A percentile compares a stretch with the other conserved stretches of the same genome.
These are phyloP conservation scores for Irpex sp. DNA, from an alignment of 1,284 basidiomycete species.

Conservation along the genomic window DNA sequence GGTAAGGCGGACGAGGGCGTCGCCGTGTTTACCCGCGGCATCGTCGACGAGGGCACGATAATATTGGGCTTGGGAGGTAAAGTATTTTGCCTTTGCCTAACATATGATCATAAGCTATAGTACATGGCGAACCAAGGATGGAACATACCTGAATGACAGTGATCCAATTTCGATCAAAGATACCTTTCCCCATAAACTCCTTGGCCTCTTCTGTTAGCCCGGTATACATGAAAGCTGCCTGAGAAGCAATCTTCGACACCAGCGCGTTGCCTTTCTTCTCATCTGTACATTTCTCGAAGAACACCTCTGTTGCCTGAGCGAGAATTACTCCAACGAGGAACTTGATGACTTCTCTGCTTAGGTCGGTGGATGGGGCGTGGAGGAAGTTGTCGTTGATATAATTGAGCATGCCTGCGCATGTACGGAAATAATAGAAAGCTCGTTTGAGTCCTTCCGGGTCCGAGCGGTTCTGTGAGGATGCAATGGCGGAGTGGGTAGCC, in stretches of 20 bases:
- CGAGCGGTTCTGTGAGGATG: conserved; percentile 76
- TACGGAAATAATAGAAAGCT: conserved; percentile 88
- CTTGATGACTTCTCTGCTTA: conserved; percentile 92
- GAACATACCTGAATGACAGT: conserved; percentile 70
- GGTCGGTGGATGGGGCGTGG: conserved; percentile 96
- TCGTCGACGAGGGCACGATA: conserved; percentile 82
- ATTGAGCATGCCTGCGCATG: conserved; percentile 95
- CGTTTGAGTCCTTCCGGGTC: conserved; percentile 95
- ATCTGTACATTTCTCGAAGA: conserved; percentile 91
- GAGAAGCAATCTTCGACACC: conserved; percentile 83
- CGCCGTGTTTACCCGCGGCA: conserved; percentile 79
- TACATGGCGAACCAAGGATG: background rate
- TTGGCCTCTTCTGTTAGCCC: conserved; percentile 86
- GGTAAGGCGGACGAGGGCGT: conserved; percentile 79
- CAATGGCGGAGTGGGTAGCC: conserved; percentile 88
- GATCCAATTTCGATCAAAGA: conserved; percentile 96
- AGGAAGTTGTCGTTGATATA: conserved; percentile 99
- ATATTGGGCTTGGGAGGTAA: conserved; percentile 85
- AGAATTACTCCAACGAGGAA: conserved; percentile 85
- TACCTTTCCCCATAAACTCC: conserved; percentile 93
- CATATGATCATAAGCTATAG: background rate
- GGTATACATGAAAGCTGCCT: conserved; percentile 80
- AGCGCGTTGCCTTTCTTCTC: conserved; percentile 85
- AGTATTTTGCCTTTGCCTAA: conserved; percentile 89
- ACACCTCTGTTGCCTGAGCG: conserved; percentile 95